Evolutionary conservation across 768 basidiomycete genomes (phyloP).

Genomic region (Phylloporus sp.): DNA sequence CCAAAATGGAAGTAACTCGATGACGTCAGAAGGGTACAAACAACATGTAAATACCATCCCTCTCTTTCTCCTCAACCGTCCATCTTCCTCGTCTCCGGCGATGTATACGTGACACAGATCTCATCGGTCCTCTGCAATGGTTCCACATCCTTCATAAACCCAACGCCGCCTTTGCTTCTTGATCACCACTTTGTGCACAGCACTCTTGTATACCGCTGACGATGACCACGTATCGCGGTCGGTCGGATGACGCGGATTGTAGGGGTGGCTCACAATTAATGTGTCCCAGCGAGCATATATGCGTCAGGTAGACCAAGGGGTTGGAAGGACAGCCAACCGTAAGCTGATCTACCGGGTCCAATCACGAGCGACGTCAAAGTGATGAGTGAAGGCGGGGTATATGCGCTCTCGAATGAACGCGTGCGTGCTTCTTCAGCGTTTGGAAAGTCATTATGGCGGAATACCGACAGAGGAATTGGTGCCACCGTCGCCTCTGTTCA

Average conservation of each 20-base stretch:
- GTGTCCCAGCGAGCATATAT: not conserved
- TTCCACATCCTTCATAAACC: not conserved
- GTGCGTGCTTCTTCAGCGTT: no score
- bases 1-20: no score
- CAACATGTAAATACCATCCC: no score
- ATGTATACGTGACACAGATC: not conserved
- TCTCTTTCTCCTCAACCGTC: no score
- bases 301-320: not conserved
- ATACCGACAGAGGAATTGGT: not conserved
- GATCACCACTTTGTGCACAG: conserved; percentile 8
- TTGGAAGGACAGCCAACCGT: not conserved
- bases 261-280: conserved; percentile 14
- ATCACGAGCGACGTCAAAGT: not conserved
- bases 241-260: conserved; percentile 6
- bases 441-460: no score
- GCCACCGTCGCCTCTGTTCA: not conserved
- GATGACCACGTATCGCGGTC: not conserved
- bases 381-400: not conserved
- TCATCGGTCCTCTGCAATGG: not conserved
- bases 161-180: not conserved
- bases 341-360: not conserved
- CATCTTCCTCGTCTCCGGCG: no score
- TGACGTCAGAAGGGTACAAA: no score
- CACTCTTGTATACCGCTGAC: conserved; percentile 5
- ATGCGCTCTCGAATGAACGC: not conserved